These are phyloP conservation scores for Coemansia sp. DNA, from an alignment of 192 early-diverging fungal genomes.

Conservation along the genomic window DNA sequence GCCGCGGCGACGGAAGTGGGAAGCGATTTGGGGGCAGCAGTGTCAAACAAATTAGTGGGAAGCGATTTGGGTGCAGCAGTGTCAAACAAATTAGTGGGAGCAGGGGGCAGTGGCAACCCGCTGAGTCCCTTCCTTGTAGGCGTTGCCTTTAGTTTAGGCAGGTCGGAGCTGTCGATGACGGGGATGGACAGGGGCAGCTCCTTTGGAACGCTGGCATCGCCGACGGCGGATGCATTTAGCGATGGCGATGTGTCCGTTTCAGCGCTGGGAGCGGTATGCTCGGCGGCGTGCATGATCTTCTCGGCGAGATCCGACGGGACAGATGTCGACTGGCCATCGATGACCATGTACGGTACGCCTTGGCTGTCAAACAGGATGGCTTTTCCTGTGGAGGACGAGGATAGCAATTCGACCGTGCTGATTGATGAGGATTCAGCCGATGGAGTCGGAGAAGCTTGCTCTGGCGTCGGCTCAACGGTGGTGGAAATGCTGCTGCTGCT, in stretches of 20 bases:
- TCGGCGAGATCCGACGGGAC: slow-evolving; percentile 36
- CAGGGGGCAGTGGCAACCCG: neutral
- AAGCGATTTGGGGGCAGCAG: neutral
- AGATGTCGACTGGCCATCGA: slow-evolving; percentile 32
- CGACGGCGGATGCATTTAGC: neutral
- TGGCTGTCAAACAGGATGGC: slow-evolving; percentile 46
- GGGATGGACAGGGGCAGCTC: slow-evolving; percentile 29
- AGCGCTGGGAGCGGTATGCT: slow-evolving; percentile 6
- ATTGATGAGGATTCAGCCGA: neutral
- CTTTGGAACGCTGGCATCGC: neutral
- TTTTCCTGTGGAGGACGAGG: slow-evolving; percentile 9
- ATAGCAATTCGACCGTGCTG: neutral
- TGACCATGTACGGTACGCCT: slow-evolving; percentile 39
- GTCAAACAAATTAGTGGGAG: slow-evolving; percentile 27
- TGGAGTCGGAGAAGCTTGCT: neutral
- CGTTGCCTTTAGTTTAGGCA: neutral
- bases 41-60: neutral
- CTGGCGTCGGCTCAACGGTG: neutral
- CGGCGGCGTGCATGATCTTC: slow-evolving; percentile 40
- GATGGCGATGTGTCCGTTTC: neutral
- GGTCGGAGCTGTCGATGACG: slow-evolving; percentile 22
- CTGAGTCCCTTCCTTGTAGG: neutral
- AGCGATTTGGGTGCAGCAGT: slow-evolving; percentile 2
- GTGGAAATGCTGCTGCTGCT: neutral
- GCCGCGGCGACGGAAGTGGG: neutral